Percentiles rank a stretch among this genome's conserved stretches.
phyloP scores from a whole-genome alignment of 2,329 filamentous ascomycete species.

The Exophiala alcalophila region DNA sequence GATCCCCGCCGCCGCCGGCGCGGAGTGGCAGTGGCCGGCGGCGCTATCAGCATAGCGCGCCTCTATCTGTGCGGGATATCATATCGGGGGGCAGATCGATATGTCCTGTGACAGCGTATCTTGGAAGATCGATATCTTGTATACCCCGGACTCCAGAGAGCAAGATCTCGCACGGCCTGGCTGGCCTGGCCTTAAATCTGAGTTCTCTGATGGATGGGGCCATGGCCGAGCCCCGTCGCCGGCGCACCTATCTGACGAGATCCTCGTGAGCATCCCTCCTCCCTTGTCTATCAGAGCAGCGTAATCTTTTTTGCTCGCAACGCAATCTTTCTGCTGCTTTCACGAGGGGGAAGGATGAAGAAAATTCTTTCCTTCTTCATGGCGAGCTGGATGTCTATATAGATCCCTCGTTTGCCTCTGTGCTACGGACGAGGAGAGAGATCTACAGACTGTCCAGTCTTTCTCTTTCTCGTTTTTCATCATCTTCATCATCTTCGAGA shows the following conservation, averaged over 20 bases:
- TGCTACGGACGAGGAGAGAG: neutral
- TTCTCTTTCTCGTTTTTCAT: neutral
- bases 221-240: too few relatives aligned
- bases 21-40: conserved; percentile 3
- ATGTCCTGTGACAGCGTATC: too few relatives aligned
- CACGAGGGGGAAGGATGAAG: too few relatives aligned
- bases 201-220: too few relatives aligned
- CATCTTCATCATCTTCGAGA: too few relatives aligned
- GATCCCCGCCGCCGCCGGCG: too few relatives aligned
- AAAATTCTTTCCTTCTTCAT: too few relatives aligned
- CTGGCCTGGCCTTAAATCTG: conserved; percentile 4
- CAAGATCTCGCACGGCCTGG: conserved; percentile 5
- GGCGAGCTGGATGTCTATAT: conserved; percentile 20
- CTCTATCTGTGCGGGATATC: conserved; percentile 5
- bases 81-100: too few relatives aligned
- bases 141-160: conserved; percentile 12
- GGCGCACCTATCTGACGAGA: too few relatives aligned
- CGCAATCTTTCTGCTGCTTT: too few relatives aligned
- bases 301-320: too few relatives aligned
- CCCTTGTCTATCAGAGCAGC: conserved; percentile 20
- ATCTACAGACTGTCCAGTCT: too few relatives aligned
- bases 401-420: conserved; percentile 11
- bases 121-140: neutral
- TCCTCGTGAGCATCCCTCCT: conserved; percentile 24
- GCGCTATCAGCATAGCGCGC: conserved; percentile 3